Base-by-base conservation (phyloP, 768 basidiomycete genomes). In the Cystobasidium ongulense region DNA sequence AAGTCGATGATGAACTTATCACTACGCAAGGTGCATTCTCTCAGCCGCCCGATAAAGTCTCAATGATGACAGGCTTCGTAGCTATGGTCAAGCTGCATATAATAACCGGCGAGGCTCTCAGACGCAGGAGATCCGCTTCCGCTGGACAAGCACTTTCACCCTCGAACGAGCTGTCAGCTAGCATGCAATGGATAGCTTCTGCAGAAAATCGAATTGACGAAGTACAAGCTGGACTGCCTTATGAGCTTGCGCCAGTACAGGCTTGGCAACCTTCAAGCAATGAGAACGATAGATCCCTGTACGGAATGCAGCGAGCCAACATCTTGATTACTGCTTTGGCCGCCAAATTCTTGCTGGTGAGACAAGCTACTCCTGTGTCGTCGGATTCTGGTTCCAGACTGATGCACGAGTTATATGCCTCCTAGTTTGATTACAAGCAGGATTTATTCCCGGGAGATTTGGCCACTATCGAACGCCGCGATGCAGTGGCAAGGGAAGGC, bases 1-100 rank as follows among this genome's bases (percentile, higher is more conserved):
- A 70, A 35, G 35, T 54, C 27, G 27, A 31, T 29, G 67, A 70
- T 33, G 67, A 70, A 17, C 25, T 54, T 46, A 70, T 70, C 67
- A 70, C 67, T 13, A 35, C 52, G 4, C 29, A 52, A 18, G 67
- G 67, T 25, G 18, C 67, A 17, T 70, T 70, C 35, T 46, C 67
- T 25, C 67, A 70, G 50, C 67, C 67, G 31, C 23, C 39, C 4
- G 50, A 54, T 7, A 43, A 41, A 18, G 27, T 70, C 21, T 70
- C 67, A 5, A 31, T 46, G 17, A 70, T 70, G 67, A 52, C 43
- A n/a, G 67, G 23, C 27, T 70, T 70, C 27, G 52, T 70, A 5
- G 67, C 29, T 15, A 31, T 25, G 25, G 52, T 70, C 50, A 70
- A 70, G 50, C 43, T 70, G n/a, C 52, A 53, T 38, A 25, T 33